phyloP scores from a whole-genome alignment of 139 green algal species.

The Zygnema circumcarinatum region DNA sequence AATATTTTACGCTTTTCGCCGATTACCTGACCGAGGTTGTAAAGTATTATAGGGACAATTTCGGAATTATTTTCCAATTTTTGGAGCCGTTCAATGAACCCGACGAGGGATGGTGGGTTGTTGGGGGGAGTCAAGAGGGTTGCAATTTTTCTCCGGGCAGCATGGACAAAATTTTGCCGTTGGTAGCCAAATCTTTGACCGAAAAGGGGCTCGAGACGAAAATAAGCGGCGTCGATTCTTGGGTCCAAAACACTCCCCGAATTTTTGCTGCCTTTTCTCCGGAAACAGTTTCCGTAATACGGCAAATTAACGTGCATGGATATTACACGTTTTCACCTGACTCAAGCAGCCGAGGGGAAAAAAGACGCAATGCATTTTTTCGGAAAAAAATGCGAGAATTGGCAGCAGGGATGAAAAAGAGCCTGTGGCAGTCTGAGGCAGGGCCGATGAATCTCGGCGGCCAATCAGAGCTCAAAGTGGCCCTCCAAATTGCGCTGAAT shows the following conservation, averaged over 20 bases:
- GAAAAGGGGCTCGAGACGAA: background rate
- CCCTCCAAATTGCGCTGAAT: conserved; percentile 36
- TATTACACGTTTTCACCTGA: background rate
- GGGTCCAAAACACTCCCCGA: conserved; percentile 3
- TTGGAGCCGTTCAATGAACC: conserved; percentile 65
- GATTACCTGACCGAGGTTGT: conserved; percentile 60
- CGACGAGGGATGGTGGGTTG: conserved; percentile 38
- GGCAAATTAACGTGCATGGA: background rate
- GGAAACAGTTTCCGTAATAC: background rate
- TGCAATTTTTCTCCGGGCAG: conserved; percentile 41
- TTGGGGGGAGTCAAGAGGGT: conserved; percentile 59
- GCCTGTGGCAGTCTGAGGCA: conserved; percentile 61
- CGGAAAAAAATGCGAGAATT: background rate
- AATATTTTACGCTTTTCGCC: conserved; percentile 48
- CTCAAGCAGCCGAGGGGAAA: background rate
- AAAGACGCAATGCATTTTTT: background rate
- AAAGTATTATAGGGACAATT: conserved; percentile 21
- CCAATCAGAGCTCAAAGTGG: conserved; percentile 27
- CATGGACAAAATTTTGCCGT: conserved; percentile 38
- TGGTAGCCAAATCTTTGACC: conserved; percentile 5
- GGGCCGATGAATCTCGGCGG: conserved; percentile 22
- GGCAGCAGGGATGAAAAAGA: conserved; percentile 24
- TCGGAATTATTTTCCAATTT: conserved; percentile 38
- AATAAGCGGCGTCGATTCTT: background rate
- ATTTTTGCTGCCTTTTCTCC: background rate